Conservation (phyloP, 768 basidiomycete genomes). For the Steccherinum ochraceum region DNA sequence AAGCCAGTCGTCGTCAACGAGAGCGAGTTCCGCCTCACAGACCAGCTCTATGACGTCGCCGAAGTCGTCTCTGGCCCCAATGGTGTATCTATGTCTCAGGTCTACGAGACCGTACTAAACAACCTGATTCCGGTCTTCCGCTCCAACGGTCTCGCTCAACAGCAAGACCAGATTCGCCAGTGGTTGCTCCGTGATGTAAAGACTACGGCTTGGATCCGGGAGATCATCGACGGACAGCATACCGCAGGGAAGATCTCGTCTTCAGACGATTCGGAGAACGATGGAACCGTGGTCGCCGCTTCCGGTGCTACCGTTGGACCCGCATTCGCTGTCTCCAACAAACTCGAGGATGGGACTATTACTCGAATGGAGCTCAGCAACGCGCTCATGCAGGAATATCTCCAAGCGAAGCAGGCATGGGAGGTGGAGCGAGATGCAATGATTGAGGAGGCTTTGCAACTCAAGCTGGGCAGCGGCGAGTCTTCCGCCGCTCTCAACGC, state of each 20-base stretch:
- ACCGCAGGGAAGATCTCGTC: neutral
- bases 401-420: slow-evolving; percentile 23
- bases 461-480: neutral
- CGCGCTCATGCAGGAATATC: slow-evolving; percentile 22
- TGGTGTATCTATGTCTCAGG: slow-evolving; percentile 20
- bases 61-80: slow-evolving; percentile 20
- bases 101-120: slow-evolving; percentile 23
- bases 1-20: slow-evolving; percentile 25
- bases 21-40: slow-evolving; percentile 23
- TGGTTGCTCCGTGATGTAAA: slow-evolving; percentile 23
- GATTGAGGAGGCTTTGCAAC: slow-evolving; percentile 15
- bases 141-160: slow-evolving; percentile 12
- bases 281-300: neutral
- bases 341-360: slow-evolving; percentile 9
- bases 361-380: slow-evolving; percentile 24
- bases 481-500: slow-evolving; percentile 9
- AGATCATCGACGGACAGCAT: slow-evolving; percentile 15
- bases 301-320: neutral
- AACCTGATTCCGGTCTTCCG: slow-evolving; percentile 21
- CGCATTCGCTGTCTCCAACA: slow-evolving; percentile 5
- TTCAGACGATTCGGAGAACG: neutral
- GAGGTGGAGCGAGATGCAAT: slow-evolving; percentile 23
- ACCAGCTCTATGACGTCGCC: slow-evolving; percentile 21
- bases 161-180: slow-evolving; percentile 21
- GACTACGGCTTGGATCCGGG: slow-evolving; percentile 16